Evolutionary conservation across 2,329 filamentous ascomycete genomes (phyloP).

Genomic region (Didymella glomerata): DNA sequence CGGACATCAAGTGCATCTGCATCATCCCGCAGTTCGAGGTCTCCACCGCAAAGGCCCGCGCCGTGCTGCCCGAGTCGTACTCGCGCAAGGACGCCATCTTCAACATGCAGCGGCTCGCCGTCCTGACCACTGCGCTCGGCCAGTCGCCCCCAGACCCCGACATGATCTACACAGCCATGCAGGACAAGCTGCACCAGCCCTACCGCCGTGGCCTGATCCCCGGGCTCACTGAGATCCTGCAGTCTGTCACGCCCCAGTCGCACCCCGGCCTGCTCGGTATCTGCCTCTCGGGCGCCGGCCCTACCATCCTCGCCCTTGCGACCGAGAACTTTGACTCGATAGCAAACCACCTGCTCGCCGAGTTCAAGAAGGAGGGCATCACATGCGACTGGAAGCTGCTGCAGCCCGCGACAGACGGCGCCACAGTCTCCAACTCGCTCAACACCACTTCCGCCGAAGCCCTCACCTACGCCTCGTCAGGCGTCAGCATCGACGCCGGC

Average conservation of each 20-base stretch:
- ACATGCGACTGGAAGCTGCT: constrained; percentile 86
- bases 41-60: constrained; percentile 88
- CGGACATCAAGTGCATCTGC: constrained; percentile 94
- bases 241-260: constrained; percentile 86
- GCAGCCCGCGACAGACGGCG: constrained; percentile 80
- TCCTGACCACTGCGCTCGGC: constrained; percentile 88
- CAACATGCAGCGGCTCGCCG: constrained; percentile 92
- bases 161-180: constrained; percentile 97
- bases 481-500: constrained; percentile 92
- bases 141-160: constrained; percentile 90
- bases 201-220: constrained; percentile 93
- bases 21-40: constrained; percentile 97
- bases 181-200: constrained; percentile 97
- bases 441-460: constrained; percentile 33
- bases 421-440: constrained; percentile 49
- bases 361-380: constrained; percentile 77
- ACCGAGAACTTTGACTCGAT: constrained; percentile 90
- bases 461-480: constrained; percentile 90
- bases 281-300: constrained; percentile 92
- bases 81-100: constrained; percentile 86
- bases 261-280: constrained; percentile 92
- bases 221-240: constrained; percentile 87
- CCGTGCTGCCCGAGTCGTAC: constrained; percentile 83
- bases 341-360: constrained; percentile 76
- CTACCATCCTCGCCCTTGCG: constrained; percentile 91